These are phyloP conservation scores for Puccinia sorghi DNA, from an alignment of 1,284 basidiomycete genomes.

Conservation along the genomic window DNA sequence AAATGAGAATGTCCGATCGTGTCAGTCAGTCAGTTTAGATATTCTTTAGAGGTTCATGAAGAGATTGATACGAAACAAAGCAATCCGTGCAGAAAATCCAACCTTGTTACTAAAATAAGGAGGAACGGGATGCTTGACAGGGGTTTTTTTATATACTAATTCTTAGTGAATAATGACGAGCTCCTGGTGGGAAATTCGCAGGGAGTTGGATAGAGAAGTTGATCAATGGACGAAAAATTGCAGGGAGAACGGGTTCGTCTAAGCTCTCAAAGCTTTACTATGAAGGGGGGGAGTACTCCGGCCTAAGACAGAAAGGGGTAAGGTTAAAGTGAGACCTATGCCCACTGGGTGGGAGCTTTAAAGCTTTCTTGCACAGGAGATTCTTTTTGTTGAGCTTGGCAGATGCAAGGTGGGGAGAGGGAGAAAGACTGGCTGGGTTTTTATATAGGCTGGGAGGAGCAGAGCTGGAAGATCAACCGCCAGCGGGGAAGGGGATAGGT, in stretches of 20 bases:
- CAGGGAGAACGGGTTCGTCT: background rate
- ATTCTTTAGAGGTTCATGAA: background rate
- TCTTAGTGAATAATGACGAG: background rate
- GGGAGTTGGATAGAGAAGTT: background rate
- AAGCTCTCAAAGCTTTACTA: background rate
- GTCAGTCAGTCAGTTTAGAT: background rate
- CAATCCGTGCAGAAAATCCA: background rate
- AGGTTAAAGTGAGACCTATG: background rate
- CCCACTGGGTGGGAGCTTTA: slow-evolving; percentile 6
- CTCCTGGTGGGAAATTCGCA: background rate
- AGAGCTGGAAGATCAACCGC: slow-evolving; percentile 6
- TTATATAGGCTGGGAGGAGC: background rate
- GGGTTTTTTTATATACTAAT: background rate
- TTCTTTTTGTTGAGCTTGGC: background rate
- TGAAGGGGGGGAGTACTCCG: background rate
- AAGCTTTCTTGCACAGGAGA: slow-evolving; percentile 10
- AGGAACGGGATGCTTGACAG: background rate
- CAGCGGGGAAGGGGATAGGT: too few species aligned
- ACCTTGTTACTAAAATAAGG: background rate
- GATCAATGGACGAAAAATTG: background rate
- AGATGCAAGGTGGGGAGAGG: background rate
- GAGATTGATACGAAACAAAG: background rate
- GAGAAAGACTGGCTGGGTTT: background rate
- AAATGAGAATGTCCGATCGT: too few species aligned
- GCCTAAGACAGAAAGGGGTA: background rate